Base-by-base conservation (phyloP, 2,329 filamentous ascomycete genomes). In the Cordyceps fumosorosea region DNA sequence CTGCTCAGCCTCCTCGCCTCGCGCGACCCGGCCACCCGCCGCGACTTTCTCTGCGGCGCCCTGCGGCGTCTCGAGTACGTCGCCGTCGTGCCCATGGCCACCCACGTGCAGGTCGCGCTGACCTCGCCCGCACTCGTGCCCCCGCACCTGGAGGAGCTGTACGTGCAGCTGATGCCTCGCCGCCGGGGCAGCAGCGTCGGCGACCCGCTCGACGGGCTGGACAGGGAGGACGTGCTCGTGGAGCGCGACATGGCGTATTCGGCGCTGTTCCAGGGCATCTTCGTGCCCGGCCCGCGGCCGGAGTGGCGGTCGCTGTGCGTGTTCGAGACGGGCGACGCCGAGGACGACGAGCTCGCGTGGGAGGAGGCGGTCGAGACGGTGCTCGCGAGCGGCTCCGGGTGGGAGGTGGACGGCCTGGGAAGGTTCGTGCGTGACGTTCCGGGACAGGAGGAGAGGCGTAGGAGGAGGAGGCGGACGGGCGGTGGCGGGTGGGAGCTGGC, bases 81-180 rank as follows among this genome's bases (percentile, higher is more conserved):
- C 3, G 85, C 84, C 44, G 82, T 89, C 8, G 91, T 90, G 66
- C 88, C 89, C 0, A 84, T 87, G 42, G 79, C 81, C 54, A 80
- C 81, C 6, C 87, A 90, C 69, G 78, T 89, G 56, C 22, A 26
- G 42, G 16, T 29, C 4, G 29, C 44, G 26, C 34, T 60, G 7
- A 5, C 22, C 40, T 11, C 29, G 26, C 26, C 29, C 16, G 37
- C 20, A 22, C 37, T 48, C 24, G 37, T 32, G 10, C 47, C 34
- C 24, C 52, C 7, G 45, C 59, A 42, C 14, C 44, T 89, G 3
- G 76, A 81, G 48, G 75, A 75, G 14, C 72, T 89, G 1, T 86
- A 78, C 61, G 72, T 87, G 14, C 85, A 86, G 63, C 68, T 81
- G 10, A 72, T 75, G 34, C 75, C 77, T 1, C 72, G n/a, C n/a